phyloP scores from a whole-genome alignment of 352 stramenopile genomes.

The Phytophthora megakarya region DNA sequence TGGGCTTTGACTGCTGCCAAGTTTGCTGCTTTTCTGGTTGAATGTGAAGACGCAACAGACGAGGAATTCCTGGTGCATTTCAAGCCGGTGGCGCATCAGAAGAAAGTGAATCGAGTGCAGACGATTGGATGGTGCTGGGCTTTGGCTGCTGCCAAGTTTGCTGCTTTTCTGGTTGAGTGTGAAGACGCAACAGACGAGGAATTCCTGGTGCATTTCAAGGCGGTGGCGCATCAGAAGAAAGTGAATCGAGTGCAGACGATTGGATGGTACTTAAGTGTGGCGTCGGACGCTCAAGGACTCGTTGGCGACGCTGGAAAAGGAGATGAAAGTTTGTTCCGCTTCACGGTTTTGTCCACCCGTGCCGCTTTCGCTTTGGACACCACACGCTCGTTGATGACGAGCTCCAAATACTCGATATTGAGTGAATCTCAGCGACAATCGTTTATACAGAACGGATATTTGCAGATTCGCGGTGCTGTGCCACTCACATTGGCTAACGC shows the following conservation, averaged over 20 bases:
- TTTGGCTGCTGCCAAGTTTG: slow-evolving; percentile 68
- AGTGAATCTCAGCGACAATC: slow-evolving; percentile 60
- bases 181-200: slow-evolving; percentile 16
- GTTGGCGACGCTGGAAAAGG: slow-evolving; percentile 58
- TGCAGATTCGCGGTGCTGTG: slow-evolving; percentile 69
- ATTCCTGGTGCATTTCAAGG: slow-evolving; percentile 51
- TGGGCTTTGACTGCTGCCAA: slow-evolving; percentile 71
- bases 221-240: slow-evolving; percentile 75
- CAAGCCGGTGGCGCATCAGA: slow-evolving; percentile 68
- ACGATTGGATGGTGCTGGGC: no score
- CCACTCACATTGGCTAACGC: slow-evolving; percentile 59
- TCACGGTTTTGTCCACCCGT: slow-evolving; percentile 51
- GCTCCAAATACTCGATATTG: slow-evolving; percentile 31
- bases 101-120: slow-evolving; percentile 57
- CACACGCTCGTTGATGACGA: slow-evolving; percentile 32
- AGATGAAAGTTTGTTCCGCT: slow-evolving; percentile 49
- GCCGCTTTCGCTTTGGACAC: slow-evolving; percentile 56
- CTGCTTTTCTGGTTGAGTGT: slow-evolving; percentile 62
- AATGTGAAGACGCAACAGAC: slow-evolving; percentile 34
- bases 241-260: no score
- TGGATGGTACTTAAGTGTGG: slow-evolving; percentile 68
- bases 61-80: slow-evolving; percentile 42
- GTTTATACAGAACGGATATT: slow-evolving; percentile 79
- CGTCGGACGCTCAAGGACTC: slow-evolving; percentile 29
- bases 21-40: slow-evolving; percentile 69